Evolutionary conservation across 495 filamentous ascomycete species (phyloP).

Genomic region (Emericellopsis terricola): DNA sequence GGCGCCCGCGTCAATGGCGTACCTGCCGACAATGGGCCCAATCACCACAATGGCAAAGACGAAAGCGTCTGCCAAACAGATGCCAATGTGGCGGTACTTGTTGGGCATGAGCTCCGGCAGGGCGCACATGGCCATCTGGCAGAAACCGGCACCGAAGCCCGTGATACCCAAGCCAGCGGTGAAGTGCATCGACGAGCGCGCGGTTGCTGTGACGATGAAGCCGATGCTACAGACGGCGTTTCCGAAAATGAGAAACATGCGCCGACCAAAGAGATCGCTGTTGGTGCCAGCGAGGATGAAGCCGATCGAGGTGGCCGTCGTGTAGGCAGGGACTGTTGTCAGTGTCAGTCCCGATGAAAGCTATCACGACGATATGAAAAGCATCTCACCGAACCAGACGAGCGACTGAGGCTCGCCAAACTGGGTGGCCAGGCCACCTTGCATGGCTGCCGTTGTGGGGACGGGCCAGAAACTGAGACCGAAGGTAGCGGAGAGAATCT

Average conservation of each 20-base stretch:
- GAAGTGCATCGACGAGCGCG: constrained; percentile 6
- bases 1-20: constrained; percentile 2
- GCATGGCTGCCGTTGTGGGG: constrained; percentile 1
- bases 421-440: not conserved
- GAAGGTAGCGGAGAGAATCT: constrained; percentile 2
- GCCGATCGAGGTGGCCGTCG: constrained; percentile 5
- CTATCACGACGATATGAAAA: no score
- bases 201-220: constrained; percentile 9
- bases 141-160: constrained; percentile 5
- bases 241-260: constrained; percentile 7
- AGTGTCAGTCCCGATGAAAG: not conserved
- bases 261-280: constrained; percentile 11
- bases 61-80: not conserved
- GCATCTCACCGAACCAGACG: not conserved
- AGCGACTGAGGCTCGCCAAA: constrained; percentile 1
- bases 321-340: not conserved
- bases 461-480: constrained; percentile 4
- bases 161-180: constrained; percentile 11
- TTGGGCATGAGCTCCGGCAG: not conserved
- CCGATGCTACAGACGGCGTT: constrained; percentile 5
- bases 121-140: not conserved
- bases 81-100: not conserved
- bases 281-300: constrained; percentile 11
- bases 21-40: not conserved
- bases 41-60: not conserved